Evolutionary conservation across 1,139 yeast genomes (phyloP).

Genomic region (Yarrowia galli): DNA sequence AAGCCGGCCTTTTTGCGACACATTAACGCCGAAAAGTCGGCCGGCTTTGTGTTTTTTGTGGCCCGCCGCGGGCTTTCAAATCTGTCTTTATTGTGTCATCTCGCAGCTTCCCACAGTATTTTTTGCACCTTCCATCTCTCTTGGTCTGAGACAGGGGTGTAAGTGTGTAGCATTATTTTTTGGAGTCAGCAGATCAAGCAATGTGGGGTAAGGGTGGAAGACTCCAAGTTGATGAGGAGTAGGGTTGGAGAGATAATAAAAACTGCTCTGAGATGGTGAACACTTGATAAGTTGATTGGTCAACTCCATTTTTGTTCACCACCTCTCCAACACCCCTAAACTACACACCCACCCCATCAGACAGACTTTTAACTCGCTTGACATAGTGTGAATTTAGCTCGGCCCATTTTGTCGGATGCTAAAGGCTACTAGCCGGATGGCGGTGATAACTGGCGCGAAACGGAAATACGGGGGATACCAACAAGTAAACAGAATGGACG

Average conservation of each 20-base stretch:
- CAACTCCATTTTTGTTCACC: background rate
- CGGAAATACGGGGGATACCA: too few relatives aligned
- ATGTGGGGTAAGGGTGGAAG: conserved; percentile 18
- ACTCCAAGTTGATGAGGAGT: background rate
- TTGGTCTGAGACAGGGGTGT: conserved; percentile 28
- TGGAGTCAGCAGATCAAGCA: conserved; percentile 21
- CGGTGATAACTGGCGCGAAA: background rate
- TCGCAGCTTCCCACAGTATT: background rate
- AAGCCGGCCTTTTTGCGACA: background rate
- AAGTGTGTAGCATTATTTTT: background rate
- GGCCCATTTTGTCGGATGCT: conserved; percentile 12
- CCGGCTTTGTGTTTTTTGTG: background rate
- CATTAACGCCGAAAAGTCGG: too few relatives aligned
- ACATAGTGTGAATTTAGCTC: conserved; percentile 4
- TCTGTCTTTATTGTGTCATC: background rate
- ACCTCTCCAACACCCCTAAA: background rate
- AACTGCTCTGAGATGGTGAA: background rate
- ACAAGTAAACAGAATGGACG: background rate
- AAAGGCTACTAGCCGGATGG: conserved; percentile 4
- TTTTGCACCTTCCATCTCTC: conserved; percentile 3
- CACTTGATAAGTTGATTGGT: background rate
- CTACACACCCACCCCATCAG: background rate
- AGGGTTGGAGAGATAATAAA: background rate
- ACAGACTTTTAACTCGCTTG: conserved; percentile 16
- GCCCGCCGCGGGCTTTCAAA: background rate